Conservation (phyloP, 352 stramenopile genomes). For the Pythium dissimile region DNA sequence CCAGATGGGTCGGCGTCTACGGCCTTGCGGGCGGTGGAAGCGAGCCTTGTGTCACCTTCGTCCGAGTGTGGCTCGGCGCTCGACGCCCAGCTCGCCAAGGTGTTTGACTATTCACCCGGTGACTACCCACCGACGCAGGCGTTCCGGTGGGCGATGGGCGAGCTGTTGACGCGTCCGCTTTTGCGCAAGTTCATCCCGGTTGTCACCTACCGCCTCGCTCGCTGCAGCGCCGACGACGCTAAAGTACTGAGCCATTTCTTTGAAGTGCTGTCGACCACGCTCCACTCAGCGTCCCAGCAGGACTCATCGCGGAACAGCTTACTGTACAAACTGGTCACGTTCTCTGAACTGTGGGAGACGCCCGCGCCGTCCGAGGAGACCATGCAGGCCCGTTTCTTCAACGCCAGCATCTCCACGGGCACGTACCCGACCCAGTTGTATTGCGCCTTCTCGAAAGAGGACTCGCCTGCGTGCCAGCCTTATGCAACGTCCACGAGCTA, state of each 20-base stretch:
- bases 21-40: background rate
- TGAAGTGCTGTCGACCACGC: background rate
- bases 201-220: constrained; percentile 22
- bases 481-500: constrained; percentile 6
- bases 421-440: constrained; percentile 12
- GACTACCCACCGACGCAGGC: background rate
- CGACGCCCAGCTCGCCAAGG: background rate
- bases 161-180: constrained; percentile 4
- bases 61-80: background rate
- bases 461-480: background rate
- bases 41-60: background rate
- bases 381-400: constrained; percentile 2
- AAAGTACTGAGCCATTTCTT: constrained; percentile 18
- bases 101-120: background rate
- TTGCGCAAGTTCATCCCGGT: constrained; percentile 26
- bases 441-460: constrained; percentile 20
- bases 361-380: constrained; percentile 7
- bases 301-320: constrained; percentile 10
- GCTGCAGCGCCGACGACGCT: constrained; percentile 21
- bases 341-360: constrained; percentile 25
- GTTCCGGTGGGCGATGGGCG: constrained; percentile 15
- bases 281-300: background rate
- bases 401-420: constrained; percentile 11
- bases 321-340: constrained; percentile 21
- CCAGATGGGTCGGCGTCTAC: background rate